Evolutionary conservation across 2,329 filamentous ascomycete genomes (phyloP).

Genomic region (Achaetomium macrosporum): DNA sequence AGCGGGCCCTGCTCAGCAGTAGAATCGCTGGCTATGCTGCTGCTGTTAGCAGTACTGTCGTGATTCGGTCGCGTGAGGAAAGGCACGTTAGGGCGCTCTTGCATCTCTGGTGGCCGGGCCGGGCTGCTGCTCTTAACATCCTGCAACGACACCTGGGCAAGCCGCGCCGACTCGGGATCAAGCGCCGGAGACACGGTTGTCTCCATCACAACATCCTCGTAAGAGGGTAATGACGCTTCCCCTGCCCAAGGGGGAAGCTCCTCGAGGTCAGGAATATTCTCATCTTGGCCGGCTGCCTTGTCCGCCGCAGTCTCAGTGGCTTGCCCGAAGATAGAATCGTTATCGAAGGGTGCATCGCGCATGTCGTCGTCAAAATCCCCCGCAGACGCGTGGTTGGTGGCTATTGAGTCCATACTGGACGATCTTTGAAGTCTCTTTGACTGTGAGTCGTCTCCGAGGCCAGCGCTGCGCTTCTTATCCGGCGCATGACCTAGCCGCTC

Average conservation of each 20-base stretch:
- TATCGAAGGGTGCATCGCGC: slow-evolving; percentile 19
- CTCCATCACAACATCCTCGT: slow-evolving; percentile 9
- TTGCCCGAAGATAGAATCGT: slow-evolving; percentile 7
- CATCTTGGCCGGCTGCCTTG: background rate
- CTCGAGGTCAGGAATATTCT: slow-evolving; percentile 1
- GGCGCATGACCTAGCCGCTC: slow-evolving; percentile 18
- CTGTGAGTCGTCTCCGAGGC: slow-evolving; percentile 2
- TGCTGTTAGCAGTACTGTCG: background rate
- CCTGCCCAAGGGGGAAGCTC: background rate
- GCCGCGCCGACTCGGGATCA: background rate
- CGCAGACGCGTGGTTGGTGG: slow-evolving; percentile 40
- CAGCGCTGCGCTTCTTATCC: slow-evolving; percentile 25
- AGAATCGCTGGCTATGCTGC: background rate
- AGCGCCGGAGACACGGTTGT: background rate
- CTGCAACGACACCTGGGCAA: slow-evolving; percentile 17
- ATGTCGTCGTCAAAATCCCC: slow-evolving; percentile 33
- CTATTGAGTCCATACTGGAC: slow-evolving; percentile 42
- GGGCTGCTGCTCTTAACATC: slow-evolving; percentile 4
- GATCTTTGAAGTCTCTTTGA: slow-evolving; percentile 42
- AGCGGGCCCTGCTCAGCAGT: background rate
- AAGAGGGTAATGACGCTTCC: background rate
- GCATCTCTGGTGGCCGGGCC: slow-evolving; percentile 17
- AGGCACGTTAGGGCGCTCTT: slow-evolving; percentile 10
- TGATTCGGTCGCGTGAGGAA: background rate
- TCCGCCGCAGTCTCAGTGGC: background rate